Percentiles rank a stretch among this genome's conserved stretches.
Conservation (phyloP, 1,284 basidiomycete species). For the Pseudozyma tsukubaensis region DNA sequence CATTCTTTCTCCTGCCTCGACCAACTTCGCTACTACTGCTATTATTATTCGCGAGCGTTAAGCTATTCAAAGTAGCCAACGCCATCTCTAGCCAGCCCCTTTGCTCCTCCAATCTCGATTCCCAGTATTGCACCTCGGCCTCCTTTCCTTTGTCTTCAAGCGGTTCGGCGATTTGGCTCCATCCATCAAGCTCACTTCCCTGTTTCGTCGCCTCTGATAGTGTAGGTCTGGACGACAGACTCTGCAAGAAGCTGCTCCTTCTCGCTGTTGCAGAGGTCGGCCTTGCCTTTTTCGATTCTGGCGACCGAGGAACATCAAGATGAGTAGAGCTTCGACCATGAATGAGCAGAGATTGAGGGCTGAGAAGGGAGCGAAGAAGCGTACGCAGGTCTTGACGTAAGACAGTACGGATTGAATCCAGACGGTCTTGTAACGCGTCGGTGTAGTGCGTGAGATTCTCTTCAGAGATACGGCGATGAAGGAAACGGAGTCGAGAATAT, state of each 20-base stretch:
- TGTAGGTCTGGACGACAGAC: conserved; percentile 1
- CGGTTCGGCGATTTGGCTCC: conserved; percentile 72
- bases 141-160: conserved; percentile 79
- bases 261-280: conserved; percentile 8
- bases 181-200: conserved; percentile 30
- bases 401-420: conserved; percentile 82
- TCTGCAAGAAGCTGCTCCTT: conserved; percentile 32
- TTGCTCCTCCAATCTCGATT: conserved; percentile 42
- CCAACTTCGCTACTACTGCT: background rate
- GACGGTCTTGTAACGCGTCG: conserved; percentile 81
- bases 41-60: conserved; percentile 4
- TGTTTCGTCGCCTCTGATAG: conserved; percentile 6
- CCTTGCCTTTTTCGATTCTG: conserved; percentile 21
- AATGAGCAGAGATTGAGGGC: conserved; percentile 37
- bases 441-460: conserved; percentile 80
- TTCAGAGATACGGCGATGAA: conserved; percentile 81
- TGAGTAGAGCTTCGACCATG: conserved; percentile 13
- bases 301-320: conserved; percentile 12
- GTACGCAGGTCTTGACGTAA: conserved; percentile 85
- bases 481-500: conserved; percentile 91
- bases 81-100: conserved; percentile 48
- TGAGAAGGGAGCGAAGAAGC: conserved; percentile 75
- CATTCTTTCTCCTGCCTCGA: conserved; percentile 25
- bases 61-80: conserved; percentile 23
- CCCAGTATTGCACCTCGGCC: conserved; percentile 32